Evolutionary conservation across 2,329 filamentous ascomycete genomes (phyloP).

Genomic region (Trichoderma sp.): DNA sequence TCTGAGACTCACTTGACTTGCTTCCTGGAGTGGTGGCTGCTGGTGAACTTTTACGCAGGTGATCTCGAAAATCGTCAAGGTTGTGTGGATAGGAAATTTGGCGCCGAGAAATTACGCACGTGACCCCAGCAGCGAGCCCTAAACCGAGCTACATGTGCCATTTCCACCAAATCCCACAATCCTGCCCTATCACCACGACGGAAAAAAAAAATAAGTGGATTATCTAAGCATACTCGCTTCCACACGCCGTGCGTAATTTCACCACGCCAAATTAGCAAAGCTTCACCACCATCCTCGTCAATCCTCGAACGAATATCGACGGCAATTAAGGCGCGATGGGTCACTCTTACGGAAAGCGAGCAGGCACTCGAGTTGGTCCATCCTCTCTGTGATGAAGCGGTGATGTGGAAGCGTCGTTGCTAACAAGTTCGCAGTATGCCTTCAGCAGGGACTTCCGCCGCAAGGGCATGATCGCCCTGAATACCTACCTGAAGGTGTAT

Average conservation of each 20-base stretch:
- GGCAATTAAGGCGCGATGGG: constrained; percentile 66
- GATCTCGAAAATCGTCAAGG: constrained; percentile 29
- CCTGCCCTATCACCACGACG: constrained; percentile 34
- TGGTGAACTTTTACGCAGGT: constrained; percentile 32
- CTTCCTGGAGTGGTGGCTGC: constrained; percentile 37
- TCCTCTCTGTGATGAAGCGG: constrained; percentile 15
- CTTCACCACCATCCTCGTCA: constrained; percentile 36
- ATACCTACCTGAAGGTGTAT: constrained; percentile 93
- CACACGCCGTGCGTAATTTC: constrained; percentile 41
- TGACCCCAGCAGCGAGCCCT: constrained; percentile 33
- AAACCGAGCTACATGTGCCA: constrained; percentile 28
- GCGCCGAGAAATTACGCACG: constrained; percentile 28
- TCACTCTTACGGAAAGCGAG: constrained; percentile 83
- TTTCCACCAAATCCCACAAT: constrained; percentile 24
- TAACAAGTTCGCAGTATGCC: constrained; percentile 61
- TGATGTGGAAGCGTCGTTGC: constrained; percentile 20
- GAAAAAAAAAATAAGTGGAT: constrained; percentile 32
- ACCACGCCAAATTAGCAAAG: constrained; percentile 33
- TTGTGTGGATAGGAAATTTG: constrained; percentile 37
- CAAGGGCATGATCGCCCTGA: constrained; percentile 89
- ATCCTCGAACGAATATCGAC: constrained; percentile 40
- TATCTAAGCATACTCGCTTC: constrained; percentile 36
- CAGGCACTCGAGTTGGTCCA: constrained; percentile 74
- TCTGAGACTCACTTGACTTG: constrained; percentile 39
- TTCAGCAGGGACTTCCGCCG: constrained; percentile 94